Percentiles rank a stretch among this genome's conserved stretches.
phyloP scores from a whole-genome alignment of 2,329 filamentous ascomycete species.

The Beauveria medogensis region DNA sequence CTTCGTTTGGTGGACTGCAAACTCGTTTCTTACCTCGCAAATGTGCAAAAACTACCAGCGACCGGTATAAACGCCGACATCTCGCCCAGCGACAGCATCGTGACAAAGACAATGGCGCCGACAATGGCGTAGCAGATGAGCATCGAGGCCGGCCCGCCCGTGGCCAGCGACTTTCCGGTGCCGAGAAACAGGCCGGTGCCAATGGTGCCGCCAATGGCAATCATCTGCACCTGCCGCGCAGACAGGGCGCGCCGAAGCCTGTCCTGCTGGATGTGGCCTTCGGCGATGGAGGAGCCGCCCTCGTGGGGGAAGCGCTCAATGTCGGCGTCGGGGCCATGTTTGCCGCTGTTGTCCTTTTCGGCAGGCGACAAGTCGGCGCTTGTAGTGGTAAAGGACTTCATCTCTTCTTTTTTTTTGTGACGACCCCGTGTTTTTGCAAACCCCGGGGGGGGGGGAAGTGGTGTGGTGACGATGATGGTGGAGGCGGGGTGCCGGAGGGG shows the following conservation, averaged over 20 bases:
- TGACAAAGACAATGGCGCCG: conserved; percentile 49
- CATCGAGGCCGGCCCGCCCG: conserved; percentile 51
- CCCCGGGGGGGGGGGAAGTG: too few species aligned
- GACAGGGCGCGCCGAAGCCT: conserved; percentile 47
- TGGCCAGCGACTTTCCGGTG: conserved; percentile 51
- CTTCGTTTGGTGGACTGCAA: too few species aligned
- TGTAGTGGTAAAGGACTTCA: too few species aligned
- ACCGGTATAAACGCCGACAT: conserved; percentile 47
- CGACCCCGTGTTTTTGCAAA: not conserved
- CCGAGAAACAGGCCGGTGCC: conserved; percentile 56
- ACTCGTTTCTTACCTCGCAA: conserved; percentile 29
- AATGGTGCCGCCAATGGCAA: conserved; percentile 53
- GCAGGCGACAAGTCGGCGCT: not conserved
- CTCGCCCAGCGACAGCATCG: conserved; percentile 51
- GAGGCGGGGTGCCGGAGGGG: not conserved
- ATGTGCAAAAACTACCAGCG: conserved; percentile 49
- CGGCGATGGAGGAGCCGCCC: conserved; percentile 1
- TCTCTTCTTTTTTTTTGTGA: not conserved
- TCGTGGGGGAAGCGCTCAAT: not conserved
- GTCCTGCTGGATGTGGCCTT: conserved; percentile 27
- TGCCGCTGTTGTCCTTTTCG: not conserved
- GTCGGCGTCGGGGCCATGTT: not conserved
- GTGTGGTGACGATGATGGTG: not conserved
- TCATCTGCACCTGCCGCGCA: conserved; percentile 59
- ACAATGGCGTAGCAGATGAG: conserved; percentile 50